Percentiles rank a stretch among this genome's conserved stretches.
Conservation (phyloP, 352 stramenopile species). For the Phytophthora podocarpi region DNA sequence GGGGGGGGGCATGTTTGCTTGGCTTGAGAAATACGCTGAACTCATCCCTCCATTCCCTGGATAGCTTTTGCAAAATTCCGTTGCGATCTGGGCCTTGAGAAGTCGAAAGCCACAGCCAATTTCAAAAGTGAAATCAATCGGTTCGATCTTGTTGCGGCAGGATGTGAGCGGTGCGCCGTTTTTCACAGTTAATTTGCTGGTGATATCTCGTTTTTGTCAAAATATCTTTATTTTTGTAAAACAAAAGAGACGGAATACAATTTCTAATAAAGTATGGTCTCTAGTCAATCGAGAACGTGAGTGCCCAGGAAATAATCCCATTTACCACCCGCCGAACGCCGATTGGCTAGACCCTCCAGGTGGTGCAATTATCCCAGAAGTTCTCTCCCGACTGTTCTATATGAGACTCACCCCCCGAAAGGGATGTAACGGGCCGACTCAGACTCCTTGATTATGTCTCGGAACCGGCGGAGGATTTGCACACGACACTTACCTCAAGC, state of each 20-base stretch:
- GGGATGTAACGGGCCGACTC: conserved; percentile 16
- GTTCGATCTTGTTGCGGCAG: too few species aligned
- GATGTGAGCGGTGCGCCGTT: not conserved
- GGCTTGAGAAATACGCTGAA: too few species aligned
- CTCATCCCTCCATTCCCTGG: too few species aligned
- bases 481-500: conserved; percentile 41
- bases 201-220: too few species aligned
- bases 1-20: too few species aligned
- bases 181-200: conserved; percentile 9
- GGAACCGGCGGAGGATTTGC: conserved; percentile 27
- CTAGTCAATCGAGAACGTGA: conserved; percentile 18
- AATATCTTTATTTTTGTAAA: conserved; percentile 9
- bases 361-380: too few species aligned
- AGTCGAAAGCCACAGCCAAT: too few species aligned
- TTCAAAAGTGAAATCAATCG: too few species aligned
- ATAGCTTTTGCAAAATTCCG: too few species aligned
- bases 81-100: too few species aligned
- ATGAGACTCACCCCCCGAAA: conserved; percentile 17
- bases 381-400: conserved; percentile 10
- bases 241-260: not conserved
- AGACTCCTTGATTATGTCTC: conserved; percentile 35
- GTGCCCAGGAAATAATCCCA: conserved; percentile 17
- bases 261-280: conserved; percentile 17
- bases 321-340: conserved; percentile 7
- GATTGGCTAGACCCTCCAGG: conserved; percentile 13